Base-by-base conservation (phyloP, 1,284 basidiomycete genomes). In the Rhizoctonia solani region DNA sequence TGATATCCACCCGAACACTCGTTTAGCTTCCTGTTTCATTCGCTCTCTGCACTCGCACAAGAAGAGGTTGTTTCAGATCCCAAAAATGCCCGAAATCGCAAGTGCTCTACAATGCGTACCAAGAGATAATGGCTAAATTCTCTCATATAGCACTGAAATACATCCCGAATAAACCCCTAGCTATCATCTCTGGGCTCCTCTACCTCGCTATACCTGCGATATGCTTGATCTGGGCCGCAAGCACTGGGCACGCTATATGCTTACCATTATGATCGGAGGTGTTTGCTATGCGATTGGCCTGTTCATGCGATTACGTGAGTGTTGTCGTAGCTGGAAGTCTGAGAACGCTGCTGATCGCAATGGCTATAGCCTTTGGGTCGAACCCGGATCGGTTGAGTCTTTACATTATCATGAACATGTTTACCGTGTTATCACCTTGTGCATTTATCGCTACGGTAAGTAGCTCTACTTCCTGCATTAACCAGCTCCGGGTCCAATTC, bases 391-490 rank as follows among this genome's bases (percentile, higher is more conserved):
- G 19, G 4, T 25, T 65, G 19, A 32, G 27, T 16, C 27, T 84
- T 3, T 88, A 85, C 71, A 87, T 87, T 54, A 77, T 79, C 0
- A 81, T 85, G 74, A 84, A 88, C 72, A 74, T 87, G 11, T 83
- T 88, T 71, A 81, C 87, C 44, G 84, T 87, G 3, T 53, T 16
- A 27, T 67, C 83, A 80, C 87, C 89, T 5, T 90, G 89, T 71
- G 87, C 86, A 16, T 90, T 90, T 77, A 85, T 90, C 67, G 88
- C 88, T 5, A 84, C 86, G 19, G 61, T 65, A 32, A 8, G 50
- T 29, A 13, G 14, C 25, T 2, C 14, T 29, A 44, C 21, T 44
- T 30, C 14, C 5, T 30, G 2, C 23, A 9, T 27, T 3, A 37
- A 27, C n/a, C 16, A 42, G 14, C 23, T 53, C n/a, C n/a, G n/a